Evolutionary conservation across 768 basidiomycete species (phyloP), one percentile per base, ranked within the genome.

Genomic region (Chalciporus sphaerocephalus): DNA sequence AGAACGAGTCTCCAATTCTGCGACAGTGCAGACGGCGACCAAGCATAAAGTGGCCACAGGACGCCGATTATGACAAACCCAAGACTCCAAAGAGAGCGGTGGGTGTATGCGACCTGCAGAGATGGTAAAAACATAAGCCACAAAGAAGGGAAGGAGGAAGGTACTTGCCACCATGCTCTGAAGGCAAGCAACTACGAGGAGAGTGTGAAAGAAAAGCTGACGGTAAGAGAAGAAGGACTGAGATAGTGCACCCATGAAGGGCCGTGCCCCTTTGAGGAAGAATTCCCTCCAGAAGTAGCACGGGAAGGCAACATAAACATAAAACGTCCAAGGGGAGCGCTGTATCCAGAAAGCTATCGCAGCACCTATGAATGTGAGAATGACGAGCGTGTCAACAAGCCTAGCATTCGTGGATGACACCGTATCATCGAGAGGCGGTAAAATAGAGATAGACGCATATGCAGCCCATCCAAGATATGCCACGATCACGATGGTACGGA

Each of bases 401-500:
- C 27, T 2, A 11, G 32, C 25, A 15, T 18, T 39, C 27, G 32
- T 13, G 21, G 30, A 17, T 27, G 39, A 42, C 30, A n/a, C 27
- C 17, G 18, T 39, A 34, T 30, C 44, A 16, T 70, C 67, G 17
- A 59, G 50, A 8, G 75, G 69, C 20, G 76, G 69, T 42, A 86
- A 66, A 6, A 89, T 71, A 34, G 72, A 81, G 5, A 80, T 61
- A 0, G 81, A 78, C 6, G 79, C 70, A 61, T 80, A 91, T 1
- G 79, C 80, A 16, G 79, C 79, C 87, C 90, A 93, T 42, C 88
- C 88, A 3, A 74, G 60, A 62, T 93, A 92, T 1, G 87, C 88
- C 6, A 74, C 58, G 1, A 75, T 75, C 40, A 91, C 89, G 51
- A 92, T 80, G 3, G 58, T 67, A 13, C 81, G 78, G 22, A 93